A percentile compares a stretch with the other conserved stretches of the same genome.
Conservation (phyloP, 2,329 filamentous ascomycete species). For the Thielaviopsis punctulata region DNA sequence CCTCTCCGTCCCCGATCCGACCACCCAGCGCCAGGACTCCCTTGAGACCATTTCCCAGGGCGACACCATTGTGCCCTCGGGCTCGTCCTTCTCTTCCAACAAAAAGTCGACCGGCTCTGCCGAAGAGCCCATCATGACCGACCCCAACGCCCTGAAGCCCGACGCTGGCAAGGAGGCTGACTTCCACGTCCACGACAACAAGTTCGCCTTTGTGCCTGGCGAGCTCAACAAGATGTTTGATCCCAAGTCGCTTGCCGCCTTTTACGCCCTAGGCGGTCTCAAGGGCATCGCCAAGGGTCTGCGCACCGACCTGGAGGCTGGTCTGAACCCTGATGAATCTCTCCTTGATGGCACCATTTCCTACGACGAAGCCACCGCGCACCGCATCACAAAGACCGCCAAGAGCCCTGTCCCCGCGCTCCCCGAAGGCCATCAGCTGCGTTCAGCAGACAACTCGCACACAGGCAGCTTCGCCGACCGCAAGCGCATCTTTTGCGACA, state of each 20-base stretch:
- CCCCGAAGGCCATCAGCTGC: constrained; percentile 6
- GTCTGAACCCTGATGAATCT: constrained; percentile 62
- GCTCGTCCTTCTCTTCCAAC: constrained; percentile 27
- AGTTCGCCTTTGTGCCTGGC: constrained; percentile 71
- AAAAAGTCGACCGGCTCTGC: constrained; percentile 23
- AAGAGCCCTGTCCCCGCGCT: constrained; percentile 14
- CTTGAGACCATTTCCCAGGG: constrained; percentile 44
- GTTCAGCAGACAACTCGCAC: background rate
- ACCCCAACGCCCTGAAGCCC: constrained; percentile 53
- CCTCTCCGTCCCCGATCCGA: constrained; percentile 49
- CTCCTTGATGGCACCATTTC: constrained; percentile 45
- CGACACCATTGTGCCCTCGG: constrained; percentile 38
- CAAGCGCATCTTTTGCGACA: constrained; percentile 54
- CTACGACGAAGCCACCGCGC: constrained; percentile 49
- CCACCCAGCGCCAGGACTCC: constrained; percentile 52
- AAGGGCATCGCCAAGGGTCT: constrained; percentile 64
- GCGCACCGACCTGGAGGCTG: constrained; percentile 51
- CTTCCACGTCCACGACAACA: constrained; percentile 61
- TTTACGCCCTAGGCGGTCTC: constrained; percentile 64
- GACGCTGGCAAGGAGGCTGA: constrained; percentile 61
- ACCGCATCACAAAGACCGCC: constrained; percentile 14
- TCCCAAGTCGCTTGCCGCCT: constrained; percentile 71
- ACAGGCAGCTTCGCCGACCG: constrained; percentile 39
- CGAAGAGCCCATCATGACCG: constrained; percentile 37
- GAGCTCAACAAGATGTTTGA: constrained; percentile 78